Evolutionary conservation across 768 basidiomycete species (phyloP).

Genomic region (Lactarius evosmus): DNA sequence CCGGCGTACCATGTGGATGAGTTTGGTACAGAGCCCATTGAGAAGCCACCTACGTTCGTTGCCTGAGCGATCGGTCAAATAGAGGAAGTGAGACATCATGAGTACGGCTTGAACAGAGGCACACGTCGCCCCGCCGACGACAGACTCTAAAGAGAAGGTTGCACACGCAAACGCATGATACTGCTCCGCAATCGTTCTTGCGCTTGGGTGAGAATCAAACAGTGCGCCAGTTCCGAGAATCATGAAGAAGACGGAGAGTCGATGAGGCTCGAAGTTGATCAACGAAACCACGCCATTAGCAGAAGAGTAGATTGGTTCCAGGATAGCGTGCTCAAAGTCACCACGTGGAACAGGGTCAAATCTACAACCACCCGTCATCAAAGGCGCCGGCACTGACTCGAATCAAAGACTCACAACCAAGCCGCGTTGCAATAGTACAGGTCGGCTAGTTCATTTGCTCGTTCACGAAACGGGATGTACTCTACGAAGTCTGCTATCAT

Average conservation of each 20-base stretch:
- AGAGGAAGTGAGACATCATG: constrained; percentile 42
- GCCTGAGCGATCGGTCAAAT: constrained; percentile 41
- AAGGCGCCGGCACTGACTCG: background rate
- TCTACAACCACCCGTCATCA: constrained; percentile 32
- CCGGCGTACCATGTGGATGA: constrained; percentile 45
- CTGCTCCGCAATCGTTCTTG: constrained; percentile 37
- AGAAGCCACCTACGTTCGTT: constrained; percentile 50
- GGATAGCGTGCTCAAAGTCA: constrained; percentile 42
- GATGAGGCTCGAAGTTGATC: constrained; percentile 41
- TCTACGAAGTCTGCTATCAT: constrained; percentile 39
- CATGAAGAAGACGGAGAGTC: constrained; percentile 52
- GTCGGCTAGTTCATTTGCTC: constrained; percentile 41
- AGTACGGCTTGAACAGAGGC: constrained; percentile 49
- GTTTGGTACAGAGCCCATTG: constrained; percentile 42
- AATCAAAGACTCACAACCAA: constrained; percentile 44
- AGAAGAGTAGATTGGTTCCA: constrained; percentile 43
- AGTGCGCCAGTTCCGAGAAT: constrained; percentile 47
- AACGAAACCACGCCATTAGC: constrained; percentile 35
- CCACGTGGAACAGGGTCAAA: constrained; percentile 44
- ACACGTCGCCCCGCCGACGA: constrained; percentile 44
- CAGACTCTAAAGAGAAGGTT: constrained; percentile 44
- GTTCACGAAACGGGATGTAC: constrained; percentile 42
- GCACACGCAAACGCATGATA: constrained; percentile 51
- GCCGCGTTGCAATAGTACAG: constrained; percentile 45
- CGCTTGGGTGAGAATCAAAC: constrained; percentile 39